These are phyloP conservation scores for Helicocarpus griseus DNA, from an alignment of 2,329 filamentous ascomycete genomes.

Conservation along the genomic window DNA sequence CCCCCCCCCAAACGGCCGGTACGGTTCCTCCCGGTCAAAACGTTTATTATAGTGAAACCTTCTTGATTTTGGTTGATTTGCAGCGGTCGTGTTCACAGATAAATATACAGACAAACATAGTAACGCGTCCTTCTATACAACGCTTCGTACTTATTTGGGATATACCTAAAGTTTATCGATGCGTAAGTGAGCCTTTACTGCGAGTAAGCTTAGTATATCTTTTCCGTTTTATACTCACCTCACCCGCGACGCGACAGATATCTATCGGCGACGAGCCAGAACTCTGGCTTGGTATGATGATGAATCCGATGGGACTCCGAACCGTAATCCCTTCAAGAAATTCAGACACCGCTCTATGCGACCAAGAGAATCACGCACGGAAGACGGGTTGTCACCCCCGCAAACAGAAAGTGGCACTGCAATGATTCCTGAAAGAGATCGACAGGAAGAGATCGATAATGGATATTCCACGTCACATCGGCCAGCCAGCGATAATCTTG, in stretches of 20 bases:
- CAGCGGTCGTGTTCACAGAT: no score
- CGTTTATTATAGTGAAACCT: no score
- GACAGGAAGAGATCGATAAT: neutral
- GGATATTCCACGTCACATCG: conserved; percentile 3
- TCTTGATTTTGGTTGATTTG: no score
- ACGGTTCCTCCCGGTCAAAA: no score
- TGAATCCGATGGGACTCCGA: conserved; percentile 24
- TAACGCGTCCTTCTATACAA: no score
- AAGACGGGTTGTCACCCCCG: conserved; percentile 17
- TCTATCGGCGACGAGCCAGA: conserved; percentile 29
- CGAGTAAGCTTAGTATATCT: neutral
- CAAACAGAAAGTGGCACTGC: conserved; percentile 18
- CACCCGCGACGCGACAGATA: conserved; percentile 22
- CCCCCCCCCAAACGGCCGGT: no score
- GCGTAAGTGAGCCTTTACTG: neutral
- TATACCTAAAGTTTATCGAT: no score
- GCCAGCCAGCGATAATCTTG: neutral
- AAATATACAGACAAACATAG: no score
- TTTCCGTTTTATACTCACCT: neutral
- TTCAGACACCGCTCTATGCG: conserved; percentile 21
- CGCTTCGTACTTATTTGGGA: no score
- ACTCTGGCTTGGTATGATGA: conserved; percentile 34
- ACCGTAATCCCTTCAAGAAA: conserved; percentile 34
- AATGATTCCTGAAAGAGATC: neutral
- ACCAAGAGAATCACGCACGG: conserved; percentile 17